Evolutionary conservation across 352 stramenopile genomes (phyloP), one percentile per base, ranked within the genome.

Genomic region (Pythium sp.): DNA sequence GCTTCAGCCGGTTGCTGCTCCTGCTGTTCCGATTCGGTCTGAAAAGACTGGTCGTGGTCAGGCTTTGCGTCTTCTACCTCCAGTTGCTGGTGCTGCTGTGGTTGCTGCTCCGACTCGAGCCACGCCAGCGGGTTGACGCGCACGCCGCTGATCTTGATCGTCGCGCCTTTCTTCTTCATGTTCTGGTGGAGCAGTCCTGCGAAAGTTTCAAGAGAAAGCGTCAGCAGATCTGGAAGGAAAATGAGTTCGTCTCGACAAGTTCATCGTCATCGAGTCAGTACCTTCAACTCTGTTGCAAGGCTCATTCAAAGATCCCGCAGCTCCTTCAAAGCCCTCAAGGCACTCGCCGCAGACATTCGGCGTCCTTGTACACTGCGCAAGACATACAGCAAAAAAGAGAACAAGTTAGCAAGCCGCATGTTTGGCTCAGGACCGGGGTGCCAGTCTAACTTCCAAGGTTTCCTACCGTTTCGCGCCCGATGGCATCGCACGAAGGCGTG

Each of bases 281-380:
- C 34, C 67, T 47, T 56, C 54, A 12, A 12, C 15, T 5, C 32
- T 30, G 20, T 20, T 34, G 55, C 85, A 93, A 20, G 80, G 51
- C 22, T 72, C 67, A 26, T 91, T 90, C 1, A 75, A 75, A 0
- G 77, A 74, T 20, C 77, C 77, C 5, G 54, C 2, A 0, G 58
- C 41, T 2, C 79, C 80, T 12, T 70, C 24, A 57, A 81, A 91
- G 0, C 84, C 86, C 20, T 87, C 77, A 14, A 89, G 69, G 61
- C 86, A 94, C n/a, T 90, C 81, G 0, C 86, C 86, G 58, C 86
- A 94, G 1, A 89, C 62, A 41, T 93, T 89, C 3, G 79, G 63
- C 20, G 73, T 72, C 9, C 68, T 64, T 6, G 77, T 79, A 58
- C 84, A 93, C 74, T 89, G 30, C 53, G 56, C 18, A 61, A 51